Evolutionary conservation across 2,329 filamentous ascomycete species (phyloP), one percentile per base, ranked within the genome.

Genomic region (Akanthomyces uredinophilus): DNA sequence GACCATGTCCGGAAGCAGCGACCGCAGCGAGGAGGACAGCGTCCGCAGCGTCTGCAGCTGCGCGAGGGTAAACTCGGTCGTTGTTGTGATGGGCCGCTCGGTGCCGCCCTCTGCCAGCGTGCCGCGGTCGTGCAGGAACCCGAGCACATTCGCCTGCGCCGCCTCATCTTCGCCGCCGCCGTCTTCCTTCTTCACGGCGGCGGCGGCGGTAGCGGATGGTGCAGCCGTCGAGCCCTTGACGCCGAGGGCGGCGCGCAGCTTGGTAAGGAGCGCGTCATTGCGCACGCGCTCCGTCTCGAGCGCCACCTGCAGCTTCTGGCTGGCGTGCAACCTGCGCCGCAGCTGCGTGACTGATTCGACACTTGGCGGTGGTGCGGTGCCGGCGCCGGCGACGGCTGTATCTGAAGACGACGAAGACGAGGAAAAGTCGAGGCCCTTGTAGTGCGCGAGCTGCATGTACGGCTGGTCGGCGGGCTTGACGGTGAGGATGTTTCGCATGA

Each of bases 361-460:
- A 1, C 85, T 90, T 8, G 85, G 86, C 11, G 32, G 27, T 47
- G 71, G 66, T 56, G 71, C 70, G 3, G 57, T 52, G 2, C 64
- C 64, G 37, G n/a, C n/a, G n/a, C n/a, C n/a, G n/a, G n/a, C n/a
- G n/a, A n/a, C n/a, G n/a, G n/a, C n/a, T n/a, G n/a, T n/a, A n/a
- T n/a, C n/a, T n/a, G 65, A 49, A 0, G 61, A 65, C 27, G 49
- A 7, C 4, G 50, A 11, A 4, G 50, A 10, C 10, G 53, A 2
- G 29, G 27, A 22, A 50, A 86, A 80, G 64, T 84, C 82, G 22
- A 86, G 71, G 1, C 80, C 91, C 73, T 92, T 86, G 77, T 99
- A 97, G 79, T 98, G 94, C 53, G 85, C 84, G 66, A 99, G 79
- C 59, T 89, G 81, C 66, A 98, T 87, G 86, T 90, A 97, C 63